Conservation (phyloP, 2,329 filamentous ascomycete species). For the Lasiodiplodia sp. region DNA sequence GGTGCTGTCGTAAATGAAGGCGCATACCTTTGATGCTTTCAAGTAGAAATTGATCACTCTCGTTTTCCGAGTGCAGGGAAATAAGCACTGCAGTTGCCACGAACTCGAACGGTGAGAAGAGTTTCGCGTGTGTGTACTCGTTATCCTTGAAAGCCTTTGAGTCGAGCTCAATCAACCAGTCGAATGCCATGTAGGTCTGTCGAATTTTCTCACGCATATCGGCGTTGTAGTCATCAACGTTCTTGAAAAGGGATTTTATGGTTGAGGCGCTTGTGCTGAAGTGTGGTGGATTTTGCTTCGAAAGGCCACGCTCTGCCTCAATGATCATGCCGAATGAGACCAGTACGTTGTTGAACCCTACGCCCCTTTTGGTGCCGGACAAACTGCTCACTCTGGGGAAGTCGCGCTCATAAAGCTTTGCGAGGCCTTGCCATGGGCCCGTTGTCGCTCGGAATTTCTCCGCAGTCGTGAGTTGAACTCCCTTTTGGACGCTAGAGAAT, state of each 20-base stretch:
- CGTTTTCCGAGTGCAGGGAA: conserved; percentile 40
- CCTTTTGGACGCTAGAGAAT: conserved; percentile 57
- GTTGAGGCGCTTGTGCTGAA: conserved; percentile 36
- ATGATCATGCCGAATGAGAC: conserved; percentile 48
- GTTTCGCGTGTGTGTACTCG: conserved; percentile 38
- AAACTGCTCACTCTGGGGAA: conserved; percentile 49
- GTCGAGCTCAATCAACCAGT: conserved; percentile 39
- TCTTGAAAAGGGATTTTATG: conserved; percentile 40
- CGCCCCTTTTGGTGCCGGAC: conserved; percentile 40
- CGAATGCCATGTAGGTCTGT: conserved; percentile 43
- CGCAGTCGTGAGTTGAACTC: conserved; percentile 52
- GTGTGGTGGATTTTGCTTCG: conserved; percentile 37
- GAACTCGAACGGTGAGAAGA: conserved; percentile 48
- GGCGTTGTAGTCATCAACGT: conserved; percentile 39
- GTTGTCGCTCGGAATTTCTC: conserved; percentile 57
- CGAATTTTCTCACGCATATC: conserved; percentile 43
- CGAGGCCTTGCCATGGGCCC: conserved; percentile 56
- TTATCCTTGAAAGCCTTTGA: conserved; percentile 42
- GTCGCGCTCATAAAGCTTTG: conserved; percentile 51
- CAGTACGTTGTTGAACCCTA: conserved; percentile 45
- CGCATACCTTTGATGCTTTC: conserved; percentile 42
- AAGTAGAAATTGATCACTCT: conserved; percentile 40
- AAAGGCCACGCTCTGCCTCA: conserved; percentile 39
- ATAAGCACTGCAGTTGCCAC: conserved; percentile 44
- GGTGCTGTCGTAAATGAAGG: conserved; percentile 38